Percentiles rank a stretch among this genome's conserved stretches.
Conservation (phyloP, 768 basidiomycete species). For the Psilocybe cyanescens region DNA sequence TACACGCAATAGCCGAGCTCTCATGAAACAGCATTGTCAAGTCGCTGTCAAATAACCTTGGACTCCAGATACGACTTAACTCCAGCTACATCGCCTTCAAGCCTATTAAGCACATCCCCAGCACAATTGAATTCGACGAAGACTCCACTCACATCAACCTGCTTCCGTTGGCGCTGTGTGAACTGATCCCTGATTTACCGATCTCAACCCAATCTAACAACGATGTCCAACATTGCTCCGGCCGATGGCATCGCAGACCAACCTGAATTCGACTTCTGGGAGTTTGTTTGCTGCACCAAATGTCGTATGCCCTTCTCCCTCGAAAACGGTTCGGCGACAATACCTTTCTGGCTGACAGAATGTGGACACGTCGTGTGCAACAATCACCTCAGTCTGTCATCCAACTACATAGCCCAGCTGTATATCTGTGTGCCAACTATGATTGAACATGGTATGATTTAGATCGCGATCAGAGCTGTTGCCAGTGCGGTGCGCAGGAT, state of each 20-base stretch:
- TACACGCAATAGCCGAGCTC: no score
- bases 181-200: no score
- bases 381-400: slow-evolving; percentile 71
- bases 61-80: no score
- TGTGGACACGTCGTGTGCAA: slow-evolving; percentile 90
- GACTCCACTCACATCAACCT: no score
- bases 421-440: slow-evolving; percentile 3
- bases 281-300: slow-evolving; percentile 71
- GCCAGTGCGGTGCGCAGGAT: slow-evolving; percentile 63
- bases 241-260: neutral
- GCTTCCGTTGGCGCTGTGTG: no score
- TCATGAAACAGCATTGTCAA: no score
- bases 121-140: no score
- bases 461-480: slow-evolving; percentile 78
- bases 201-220: neutral
- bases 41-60: no score
- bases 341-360: slow-evolving; percentile 90
- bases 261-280: slow-evolving; percentile 72
- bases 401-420: neutral
- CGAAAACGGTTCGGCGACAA: slow-evolving; percentile 48
- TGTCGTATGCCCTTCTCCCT: slow-evolving; percentile 71
- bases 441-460: neutral
- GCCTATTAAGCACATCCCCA: no score
- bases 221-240: neutral
- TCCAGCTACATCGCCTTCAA: no score